These are phyloP conservation scores for Gnaphalium uliginosum DNA, from an alignment of 129 eudicot species.

Conservation along the genomic window DNA sequence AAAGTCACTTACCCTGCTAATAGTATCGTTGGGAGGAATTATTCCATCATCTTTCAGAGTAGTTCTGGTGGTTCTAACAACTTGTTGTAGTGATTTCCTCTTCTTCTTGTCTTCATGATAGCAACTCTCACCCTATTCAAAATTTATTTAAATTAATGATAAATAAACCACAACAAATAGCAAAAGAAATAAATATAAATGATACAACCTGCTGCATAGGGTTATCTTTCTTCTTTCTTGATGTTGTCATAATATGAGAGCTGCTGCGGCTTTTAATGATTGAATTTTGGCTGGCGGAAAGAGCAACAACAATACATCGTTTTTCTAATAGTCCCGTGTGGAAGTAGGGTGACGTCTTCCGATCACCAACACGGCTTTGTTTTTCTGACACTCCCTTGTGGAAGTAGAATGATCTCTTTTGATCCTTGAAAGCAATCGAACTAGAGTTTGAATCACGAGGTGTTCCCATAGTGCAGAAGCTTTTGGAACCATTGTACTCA, in stretches of 20 bases:
- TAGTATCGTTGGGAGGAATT: neutral
- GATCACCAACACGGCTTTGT: neutral
- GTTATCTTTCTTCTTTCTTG: neutral
- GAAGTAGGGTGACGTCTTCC: neutral
- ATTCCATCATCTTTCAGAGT: neutral
- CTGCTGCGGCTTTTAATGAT: neutral
- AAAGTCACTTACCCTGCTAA: neutral
- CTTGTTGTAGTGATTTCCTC: neutral
- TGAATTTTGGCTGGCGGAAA: neutral
- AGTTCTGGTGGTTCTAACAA: neutral
- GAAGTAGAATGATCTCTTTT: too few species aligned
- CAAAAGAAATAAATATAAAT: too few species aligned
- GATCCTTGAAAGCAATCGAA: neutral
- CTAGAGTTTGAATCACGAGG: neutral
- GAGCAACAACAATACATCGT: neutral
- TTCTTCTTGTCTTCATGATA: neutral
- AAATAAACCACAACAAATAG: neutral
- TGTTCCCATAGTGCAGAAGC: neutral
- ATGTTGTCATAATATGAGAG: neutral
- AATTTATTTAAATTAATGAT: too few species aligned
- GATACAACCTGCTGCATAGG: neutral
- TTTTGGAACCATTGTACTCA: conserved; percentile 24
- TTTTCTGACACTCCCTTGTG: too few species aligned
- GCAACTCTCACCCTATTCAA: neutral
- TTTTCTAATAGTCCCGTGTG: too few species aligned